A percentile compares a stretch with the other conserved stretches of the same genome.
phyloP scores from a whole-genome alignment of 345 rosid species.

The Melastoma malabathricum region DNA sequence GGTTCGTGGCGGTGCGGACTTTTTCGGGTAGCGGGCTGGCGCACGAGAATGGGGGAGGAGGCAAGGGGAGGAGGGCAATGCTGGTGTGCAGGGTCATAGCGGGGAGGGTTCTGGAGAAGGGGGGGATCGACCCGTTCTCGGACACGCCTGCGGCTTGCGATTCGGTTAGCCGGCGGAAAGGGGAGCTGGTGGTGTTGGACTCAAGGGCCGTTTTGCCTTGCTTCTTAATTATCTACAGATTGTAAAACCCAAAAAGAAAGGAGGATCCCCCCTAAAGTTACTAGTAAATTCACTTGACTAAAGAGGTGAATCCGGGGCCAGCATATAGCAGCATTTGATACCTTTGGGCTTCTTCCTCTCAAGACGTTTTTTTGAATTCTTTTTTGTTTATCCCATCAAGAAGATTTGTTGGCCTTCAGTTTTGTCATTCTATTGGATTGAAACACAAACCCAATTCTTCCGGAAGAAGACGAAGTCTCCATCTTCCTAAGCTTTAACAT shows the following conservation, averaged over 20 bases:
- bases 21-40: constrained; percentile 69
- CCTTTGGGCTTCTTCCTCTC: no score
- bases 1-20: constrained; percentile 33
- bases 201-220: constrained; percentile 88
- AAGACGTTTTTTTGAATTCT: no score
- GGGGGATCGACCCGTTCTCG: constrained; percentile 27
- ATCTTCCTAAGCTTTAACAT: no score
- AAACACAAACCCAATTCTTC: constrained; percentile 1
- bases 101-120: constrained; percentile 58
- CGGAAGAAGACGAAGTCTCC: no score
- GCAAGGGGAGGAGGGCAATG: constrained; percentile 83
- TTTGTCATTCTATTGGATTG: neutral
- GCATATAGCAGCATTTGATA: no score
- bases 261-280: no score
- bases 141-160: constrained; percentile 49
- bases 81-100: constrained; percentile 85
- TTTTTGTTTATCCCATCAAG: no score
- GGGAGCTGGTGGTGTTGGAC: constrained; percentile 80
- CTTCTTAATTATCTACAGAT: constrained; percentile 75
- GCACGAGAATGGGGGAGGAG: constrained; percentile 74
- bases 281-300: no score
- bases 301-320: no score
- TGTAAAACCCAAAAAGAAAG: constrained; percentile 31
- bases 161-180: constrained; percentile 73
- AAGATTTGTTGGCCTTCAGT: no score